A percentile compares a stretch with the other conserved stretches of the same genome.
These are phyloP conservation scores for Mrakia hoshinonis DNA, from an alignment of 768 basidiomycete genomes.

Conservation along the genomic window DNA sequence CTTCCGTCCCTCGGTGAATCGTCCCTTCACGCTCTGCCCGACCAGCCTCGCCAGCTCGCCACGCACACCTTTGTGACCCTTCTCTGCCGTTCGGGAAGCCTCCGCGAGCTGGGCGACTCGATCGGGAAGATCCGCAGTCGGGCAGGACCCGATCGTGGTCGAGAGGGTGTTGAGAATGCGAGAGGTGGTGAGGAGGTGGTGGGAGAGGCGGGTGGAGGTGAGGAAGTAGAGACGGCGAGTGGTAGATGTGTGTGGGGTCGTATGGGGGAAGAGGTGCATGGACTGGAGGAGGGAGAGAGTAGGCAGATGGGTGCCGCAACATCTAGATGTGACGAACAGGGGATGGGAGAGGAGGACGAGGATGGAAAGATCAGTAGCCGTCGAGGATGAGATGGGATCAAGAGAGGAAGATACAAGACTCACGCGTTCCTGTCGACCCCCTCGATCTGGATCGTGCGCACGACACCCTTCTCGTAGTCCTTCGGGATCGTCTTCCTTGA, in stretches of 20 bases:
- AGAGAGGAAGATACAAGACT: slow-evolving; percentile 38
- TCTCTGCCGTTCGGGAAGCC: neutral
- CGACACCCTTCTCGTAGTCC: slow-evolving; percentile 45
- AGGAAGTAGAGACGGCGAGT: slow-evolving; percentile 73
- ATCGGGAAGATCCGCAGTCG: slow-evolving; percentile 53
- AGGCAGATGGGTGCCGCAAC: slow-evolving; percentile 68
- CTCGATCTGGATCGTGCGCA: slow-evolving; percentile 72
- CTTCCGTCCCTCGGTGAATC: neutral
- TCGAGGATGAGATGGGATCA: neutral
- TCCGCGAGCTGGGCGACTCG: slow-evolving; percentile 46
- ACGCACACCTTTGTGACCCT: neutral
- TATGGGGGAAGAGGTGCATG: slow-evolving; percentile 57
- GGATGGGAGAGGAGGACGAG: slow-evolving; percentile 30
- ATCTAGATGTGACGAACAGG: too few species aligned
- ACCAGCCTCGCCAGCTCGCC: slow-evolving; percentile 17
- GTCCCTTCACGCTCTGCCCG: neutral
- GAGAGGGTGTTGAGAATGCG: slow-evolving; percentile 51
- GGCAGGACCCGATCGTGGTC: slow-evolving; percentile 55
- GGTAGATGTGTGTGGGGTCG: slow-evolving; percentile 36
- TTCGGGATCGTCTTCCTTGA: slow-evolving; percentile 53
- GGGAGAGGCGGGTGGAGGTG: slow-evolving; percentile 65
- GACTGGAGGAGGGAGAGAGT: slow-evolving; percentile 52
- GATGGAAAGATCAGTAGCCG: neutral
- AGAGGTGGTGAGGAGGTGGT: slow-evolving; percentile 55
- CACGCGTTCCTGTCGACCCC: slow-evolving; percentile 72